Conservation (phyloP, 164 flowering plant genomes). For the Vitis amurensis region DNA sequence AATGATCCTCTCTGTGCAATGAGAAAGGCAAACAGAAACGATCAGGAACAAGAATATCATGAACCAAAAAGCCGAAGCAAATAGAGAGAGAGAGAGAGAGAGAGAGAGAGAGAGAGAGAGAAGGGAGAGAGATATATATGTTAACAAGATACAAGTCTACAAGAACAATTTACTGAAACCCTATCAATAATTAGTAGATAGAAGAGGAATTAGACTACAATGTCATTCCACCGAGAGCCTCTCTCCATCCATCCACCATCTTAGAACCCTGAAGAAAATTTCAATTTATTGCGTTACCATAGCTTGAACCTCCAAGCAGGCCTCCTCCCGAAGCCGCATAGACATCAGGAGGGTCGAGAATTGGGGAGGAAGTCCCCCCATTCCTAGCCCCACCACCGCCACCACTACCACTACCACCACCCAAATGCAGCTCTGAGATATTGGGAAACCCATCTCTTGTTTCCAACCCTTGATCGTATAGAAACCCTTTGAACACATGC, state of each 20-base stretch:
- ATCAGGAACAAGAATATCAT: neutral
- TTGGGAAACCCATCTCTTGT: conserved; percentile 63
- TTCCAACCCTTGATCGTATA: conserved; percentile 80
- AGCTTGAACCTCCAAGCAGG: conserved; percentile 60
- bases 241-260: neutral
- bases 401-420: conserved; percentile 39
- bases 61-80: conserved; percentile 9
- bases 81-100: neutral
- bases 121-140: conserved; percentile 1
- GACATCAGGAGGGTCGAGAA: conserved; percentile 59
- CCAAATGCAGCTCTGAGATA: conserved; percentile 81
- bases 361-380: conserved; percentile 45
- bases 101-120: neutral
- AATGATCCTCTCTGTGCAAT: conserved; percentile 1
- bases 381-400: conserved; percentile 30
- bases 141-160: conserved; percentile 8
- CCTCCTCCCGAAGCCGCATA: conserved; percentile 57
- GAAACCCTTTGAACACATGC: conserved; percentile 84
- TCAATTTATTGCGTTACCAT: conserved; percentile 68
- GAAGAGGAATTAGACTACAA: conserved; percentile 9
- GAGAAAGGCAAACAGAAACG: neutral
- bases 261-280: too few species aligned
- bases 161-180: conserved; percentile 14
- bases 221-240: neutral
- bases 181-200: conserved; percentile 16